Percentiles rank a stretch among this genome's conserved stretches.
These are phyloP conservation scores for Fusarium poae DNA, from an alignment of 2,329 filamentous ascomycete genomes.

Conservation along the genomic window DNA sequence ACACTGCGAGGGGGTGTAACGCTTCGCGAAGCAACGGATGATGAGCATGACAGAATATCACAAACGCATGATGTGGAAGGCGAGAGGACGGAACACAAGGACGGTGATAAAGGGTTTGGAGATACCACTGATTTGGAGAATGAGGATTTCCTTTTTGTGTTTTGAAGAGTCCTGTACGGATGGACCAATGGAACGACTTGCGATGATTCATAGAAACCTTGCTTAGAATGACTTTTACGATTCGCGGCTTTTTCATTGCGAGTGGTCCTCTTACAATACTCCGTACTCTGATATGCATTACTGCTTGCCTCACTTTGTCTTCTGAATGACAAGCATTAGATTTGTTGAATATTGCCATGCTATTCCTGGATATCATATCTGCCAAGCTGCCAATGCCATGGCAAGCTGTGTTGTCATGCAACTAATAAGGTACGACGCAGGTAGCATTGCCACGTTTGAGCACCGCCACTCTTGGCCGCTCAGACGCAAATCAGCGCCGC, in stretches of 20 bases:
- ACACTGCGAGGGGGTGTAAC: conserved; percentile 29
- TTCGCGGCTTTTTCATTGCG: too few relatives aligned
- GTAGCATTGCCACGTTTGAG: conserved; percentile 36
- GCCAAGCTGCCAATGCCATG: conserved; percentile 26
- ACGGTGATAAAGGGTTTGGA: conserved; percentile 50
- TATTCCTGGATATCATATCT: neutral
- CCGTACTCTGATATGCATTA: neutral
- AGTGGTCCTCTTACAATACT: neutral
- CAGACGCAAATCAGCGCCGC: conserved; percentile 34
- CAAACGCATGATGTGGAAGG: conserved; percentile 31
- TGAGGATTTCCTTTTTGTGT: conserved; percentile 74
- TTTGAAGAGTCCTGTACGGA: conserved; percentile 36
- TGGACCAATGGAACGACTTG: neutral
- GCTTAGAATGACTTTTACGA: neutral
- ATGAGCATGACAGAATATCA: conserved; percentile 19
- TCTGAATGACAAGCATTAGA: neutral
- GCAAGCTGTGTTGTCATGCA: conserved; percentile 20
- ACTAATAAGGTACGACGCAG: neutral
- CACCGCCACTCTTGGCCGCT: conserved; percentile 39
- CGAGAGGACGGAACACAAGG: conserved; percentile 14
- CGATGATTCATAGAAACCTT: conserved; percentile 1
- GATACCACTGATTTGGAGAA: conserved; percentile 73
- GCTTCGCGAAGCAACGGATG: conserved; percentile 11
- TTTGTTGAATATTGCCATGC: neutral
- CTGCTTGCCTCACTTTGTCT: neutral